Evolutionary conservation across 768 basidiomycete species (phyloP), one percentile per base, ranked within the genome.

Genomic region (Lactarius quietus): DNA sequence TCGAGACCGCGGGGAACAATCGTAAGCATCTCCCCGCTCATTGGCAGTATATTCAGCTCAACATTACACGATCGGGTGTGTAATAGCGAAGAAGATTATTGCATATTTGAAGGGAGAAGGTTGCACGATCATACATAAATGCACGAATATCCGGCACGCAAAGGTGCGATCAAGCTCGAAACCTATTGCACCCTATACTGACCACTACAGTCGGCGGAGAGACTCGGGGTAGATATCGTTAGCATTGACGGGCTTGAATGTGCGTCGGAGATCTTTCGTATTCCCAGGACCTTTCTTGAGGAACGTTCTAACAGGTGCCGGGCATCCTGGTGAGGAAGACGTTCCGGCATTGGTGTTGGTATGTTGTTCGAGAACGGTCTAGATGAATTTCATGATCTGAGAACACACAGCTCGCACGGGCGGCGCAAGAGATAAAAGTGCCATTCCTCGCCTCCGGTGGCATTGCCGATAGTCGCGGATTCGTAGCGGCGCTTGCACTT

Each of bases 211-310:
- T 78, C 83, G 17, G 88, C 93, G 3, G 88, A 86, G 62, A 83
- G 83, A 57, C 80, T 87, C 73, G 92, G 93, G 3, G 92, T 92
- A n/a, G 93, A 95, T 76, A 78, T 92, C 33, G 71, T 95, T 31
- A 93, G 92, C 68, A 94, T 95, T 33, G 94, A 95, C 64, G 93
- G 94, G 0, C 91, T 95, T 66, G 93, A 95, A 81, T 95, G 93
- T 91, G 65, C 51, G 83, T 64, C 10, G 62, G 61, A 31, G 26
- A 51, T 51, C 48, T 15, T 26, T 26, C 26, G 23, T 26, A 6
- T 51, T 26, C 48, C 23, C n/a, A 23, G 48, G 48, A 26, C 12
- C 26, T 51, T 51, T 51, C 5, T 28, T 51, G 9, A 51, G 1
- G 14, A 41, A 41, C 39, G 17, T 41, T 51, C 68, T 1, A 15